Evolutionary conservation across 257 asterid genomes (phyloP).

Genomic region (Ocimum tenuiflorum): DNA sequence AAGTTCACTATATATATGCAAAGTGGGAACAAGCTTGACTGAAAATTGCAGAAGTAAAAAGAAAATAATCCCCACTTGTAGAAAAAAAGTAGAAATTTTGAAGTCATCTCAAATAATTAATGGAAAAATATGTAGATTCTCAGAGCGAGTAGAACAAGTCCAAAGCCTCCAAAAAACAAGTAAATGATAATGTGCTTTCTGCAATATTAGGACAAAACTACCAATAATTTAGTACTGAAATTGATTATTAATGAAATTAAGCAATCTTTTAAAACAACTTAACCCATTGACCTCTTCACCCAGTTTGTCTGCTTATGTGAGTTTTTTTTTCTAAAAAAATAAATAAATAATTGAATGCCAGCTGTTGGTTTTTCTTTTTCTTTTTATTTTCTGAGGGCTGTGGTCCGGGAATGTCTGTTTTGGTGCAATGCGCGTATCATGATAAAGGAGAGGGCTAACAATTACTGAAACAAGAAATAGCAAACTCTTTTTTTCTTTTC

Average conservation of each 20-base stretch:
- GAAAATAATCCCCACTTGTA: conserved; percentile 23
- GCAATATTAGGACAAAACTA: conserved; percentile 28
- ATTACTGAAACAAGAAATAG: too few relatives aligned
- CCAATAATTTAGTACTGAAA: conserved; percentile 10
- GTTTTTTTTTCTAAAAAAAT: background rate
- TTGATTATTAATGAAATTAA: conserved; percentile 13
- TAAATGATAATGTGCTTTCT: background rate
- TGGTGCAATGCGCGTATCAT: too few relatives aligned
- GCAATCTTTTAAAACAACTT: conserved; percentile 18
- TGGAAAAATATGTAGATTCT: conserved; percentile 17
- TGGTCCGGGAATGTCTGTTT: conserved; percentile 32
- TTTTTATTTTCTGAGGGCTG: background rate
- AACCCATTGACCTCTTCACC: conserved; percentile 45
- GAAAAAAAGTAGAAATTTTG: conserved; percentile 5
- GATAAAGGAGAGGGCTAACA: too few relatives aligned
- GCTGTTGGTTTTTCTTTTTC: conserved; percentile 12
- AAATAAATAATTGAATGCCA: conserved; percentile 19
- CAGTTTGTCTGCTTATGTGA: conserved; percentile 29
- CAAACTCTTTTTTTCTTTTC: too few relatives aligned
- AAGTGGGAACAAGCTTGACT: conserved; percentile 34
- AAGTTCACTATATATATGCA: background rate
- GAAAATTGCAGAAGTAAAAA: conserved; percentile 17
- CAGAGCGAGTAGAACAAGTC: conserved; percentile 21
- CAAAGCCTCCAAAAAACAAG: conserved; percentile 16
- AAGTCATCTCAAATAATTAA: conserved; percentile 6